Percentiles rank a stretch among this genome's conserved stretches.
Evolutionary conservation across 805 yeast genomes (phyloP).

Genomic region (Starmerella sp.): DNA sequence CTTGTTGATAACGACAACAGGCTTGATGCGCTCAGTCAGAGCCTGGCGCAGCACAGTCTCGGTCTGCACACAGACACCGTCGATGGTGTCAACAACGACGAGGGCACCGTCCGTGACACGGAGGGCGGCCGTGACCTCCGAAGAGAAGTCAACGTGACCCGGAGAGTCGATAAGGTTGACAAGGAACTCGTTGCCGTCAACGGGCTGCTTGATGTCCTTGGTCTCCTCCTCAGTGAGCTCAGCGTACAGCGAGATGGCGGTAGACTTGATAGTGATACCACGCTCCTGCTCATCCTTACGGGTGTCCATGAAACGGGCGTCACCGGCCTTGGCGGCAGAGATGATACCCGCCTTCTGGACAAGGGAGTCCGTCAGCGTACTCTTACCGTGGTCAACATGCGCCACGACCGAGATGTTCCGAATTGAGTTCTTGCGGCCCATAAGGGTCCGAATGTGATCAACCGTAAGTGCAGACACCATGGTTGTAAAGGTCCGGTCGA

Average conservation of each 20-base stretch:
- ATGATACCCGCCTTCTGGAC: constrained; percentile 99
- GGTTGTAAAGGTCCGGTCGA: constrained; percentile 4
- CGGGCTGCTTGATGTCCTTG: constrained; percentile 80
- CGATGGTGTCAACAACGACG: constrained; percentile 97
- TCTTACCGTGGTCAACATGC: constrained; percentile 99
- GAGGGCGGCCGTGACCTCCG: constrained; percentile 99
- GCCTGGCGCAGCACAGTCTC: constrained; percentile 99
- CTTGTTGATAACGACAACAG: constrained; percentile 96
- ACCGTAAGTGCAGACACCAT: constrained; percentile 29
- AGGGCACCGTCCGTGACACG: constrained; percentile 99
- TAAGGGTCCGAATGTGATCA: constrained; percentile 90
- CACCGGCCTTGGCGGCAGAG: constrained; percentile 99
- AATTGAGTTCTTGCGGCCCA: constrained; percentile 99
- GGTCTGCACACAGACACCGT: constrained; percentile 99
- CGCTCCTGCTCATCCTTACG: constrained; percentile 99
- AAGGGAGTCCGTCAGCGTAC: constrained; percentile 97
- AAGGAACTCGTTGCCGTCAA: constrained; percentile 88
- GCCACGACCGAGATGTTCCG: constrained; percentile 99
- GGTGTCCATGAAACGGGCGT: constrained; percentile 99
- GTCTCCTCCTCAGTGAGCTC: constrained; percentile 76
- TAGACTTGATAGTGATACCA: constrained; percentile 99
- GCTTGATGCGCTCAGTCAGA: constrained; percentile 98
- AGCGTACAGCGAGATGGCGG: constrained; percentile 93
- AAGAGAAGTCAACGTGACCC: constrained; percentile 99
- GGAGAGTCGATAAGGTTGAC: constrained; percentile 98